Evolutionary conservation across 257 asterid species (phyloP), one percentile per base, ranked within the genome.

Genomic region (Fraxinus americana): DNA sequence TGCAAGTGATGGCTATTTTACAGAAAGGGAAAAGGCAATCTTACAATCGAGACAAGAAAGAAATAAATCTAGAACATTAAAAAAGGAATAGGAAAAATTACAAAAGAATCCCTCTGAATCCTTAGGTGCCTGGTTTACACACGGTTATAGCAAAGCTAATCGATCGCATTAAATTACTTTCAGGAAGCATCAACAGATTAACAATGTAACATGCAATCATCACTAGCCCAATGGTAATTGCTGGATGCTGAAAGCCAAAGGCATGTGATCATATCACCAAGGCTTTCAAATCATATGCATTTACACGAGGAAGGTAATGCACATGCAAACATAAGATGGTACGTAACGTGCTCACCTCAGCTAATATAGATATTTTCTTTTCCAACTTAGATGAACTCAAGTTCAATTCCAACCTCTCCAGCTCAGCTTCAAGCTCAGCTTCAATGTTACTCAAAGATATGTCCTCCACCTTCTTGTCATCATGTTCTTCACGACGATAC

Each of bases 361-460:
- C 83, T 65, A 80, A 69, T 66, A 83, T 76, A 70, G 88, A 80
- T 17, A 83, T 71, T 78, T 87, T 90, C 54, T 82, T 83, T 70
- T 82, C 87, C 87, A 91, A 75, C 48, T 82, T 88, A 76, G 89
- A 71, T 0, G 94, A 85, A 69, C 77, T 87, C 75, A 93, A 87
- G 80, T 79, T 93, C 27, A 90, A 82, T 82, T 90, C 97, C 88
- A 95, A 80, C 83, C 88, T 93, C 87, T 93, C 92, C 78, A 93
- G 83, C 83, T 95, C 99, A 12, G 96, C 98, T 88, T 92, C 97
- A 78, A 95, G 99, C 91, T 93, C 99, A 52, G 97, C 98, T 91
- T 91, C 99, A 71, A 95, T 93, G 81, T 82, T 85, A 81, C 92
- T 87, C 79, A 89, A 83, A 38, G 97, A 90, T 83, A 89, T 89